Conservation (phyloP, 805 yeast species). For the Schizosaccharomyces lindneri region DNA sequence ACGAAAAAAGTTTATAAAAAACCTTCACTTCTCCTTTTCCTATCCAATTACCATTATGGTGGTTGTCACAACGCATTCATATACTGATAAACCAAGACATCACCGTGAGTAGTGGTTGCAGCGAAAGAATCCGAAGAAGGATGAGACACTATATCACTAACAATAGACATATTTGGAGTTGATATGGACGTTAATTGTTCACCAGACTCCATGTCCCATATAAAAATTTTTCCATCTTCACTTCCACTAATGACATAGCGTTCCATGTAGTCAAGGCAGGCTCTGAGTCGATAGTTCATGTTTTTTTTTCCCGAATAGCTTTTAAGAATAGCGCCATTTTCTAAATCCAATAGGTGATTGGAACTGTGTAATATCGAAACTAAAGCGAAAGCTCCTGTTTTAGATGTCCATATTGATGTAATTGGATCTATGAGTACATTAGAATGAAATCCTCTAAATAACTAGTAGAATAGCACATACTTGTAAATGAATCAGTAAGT, state of each 20-base stretch:
- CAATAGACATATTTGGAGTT: neutral
- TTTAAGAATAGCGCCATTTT: conserved; percentile 10
- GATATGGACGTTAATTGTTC: neutral
- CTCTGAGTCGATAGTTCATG: conserved; percentile 9
- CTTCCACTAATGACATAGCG: conserved; percentile 10
- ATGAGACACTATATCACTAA: neutral
- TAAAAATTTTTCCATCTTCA: conserved; percentile 11
- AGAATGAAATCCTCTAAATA: neutral
- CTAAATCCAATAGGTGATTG: conserved; percentile 10
- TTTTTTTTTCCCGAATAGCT: conserved; percentile 11
- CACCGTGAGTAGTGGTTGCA: neutral
- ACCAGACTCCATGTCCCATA: conserved; percentile 9
- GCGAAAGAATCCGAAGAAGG: neutral
- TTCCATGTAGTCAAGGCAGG: conserved; percentile 10
- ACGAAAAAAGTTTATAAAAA: too few relatives aligned
- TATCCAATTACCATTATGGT: neutral
- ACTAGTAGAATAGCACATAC: neutral
- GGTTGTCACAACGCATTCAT: neutral
- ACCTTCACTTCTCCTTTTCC: too few relatives aligned
- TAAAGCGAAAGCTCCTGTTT: conserved; percentile 6
- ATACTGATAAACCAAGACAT: neutral
- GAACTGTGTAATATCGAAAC: conserved; percentile 11
- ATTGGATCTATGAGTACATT: conserved; percentile 8
- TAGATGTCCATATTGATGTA: conserved; percentile 8
- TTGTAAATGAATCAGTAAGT: conserved; percentile 9